Evolutionary conservation across 352 stramenopile species (phyloP).

Genomic region (Phytophthora litchii): DNA sequence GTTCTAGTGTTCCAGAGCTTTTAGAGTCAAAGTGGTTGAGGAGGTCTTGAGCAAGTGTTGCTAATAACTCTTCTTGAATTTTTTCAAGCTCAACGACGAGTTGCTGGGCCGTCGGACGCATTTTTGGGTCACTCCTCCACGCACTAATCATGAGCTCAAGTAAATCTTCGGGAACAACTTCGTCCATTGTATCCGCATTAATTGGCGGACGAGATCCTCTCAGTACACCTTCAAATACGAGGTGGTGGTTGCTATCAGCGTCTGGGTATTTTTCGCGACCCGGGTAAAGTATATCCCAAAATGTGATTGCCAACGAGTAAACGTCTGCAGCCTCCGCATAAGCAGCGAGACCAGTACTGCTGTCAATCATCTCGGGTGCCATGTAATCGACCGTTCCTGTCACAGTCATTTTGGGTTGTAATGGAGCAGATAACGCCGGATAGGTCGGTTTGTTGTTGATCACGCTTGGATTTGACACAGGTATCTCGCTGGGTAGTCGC

Average conservation of each 20-base stretch:
- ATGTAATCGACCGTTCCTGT: slow-evolving; percentile 75
- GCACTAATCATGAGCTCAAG: slow-evolving; percentile 53
- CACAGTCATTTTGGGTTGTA: slow-evolving; percentile 51
- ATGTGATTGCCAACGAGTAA: slow-evolving; percentile 69
- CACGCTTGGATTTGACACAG: neutral
- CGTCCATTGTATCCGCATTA: slow-evolving; percentile 5
- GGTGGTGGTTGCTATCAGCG: slow-evolving; percentile 43
- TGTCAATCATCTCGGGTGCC: slow-evolving; percentile 69
- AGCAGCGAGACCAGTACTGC: slow-evolving; percentile 39
- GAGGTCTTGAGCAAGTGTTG: slow-evolving; percentile 46
- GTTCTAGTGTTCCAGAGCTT: neutral
- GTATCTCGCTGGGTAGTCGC: slow-evolving; percentile 29
- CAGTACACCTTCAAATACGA: slow-evolving; percentile 53
- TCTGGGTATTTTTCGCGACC: slow-evolving; percentile 48
- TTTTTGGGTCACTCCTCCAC: slow-evolving; percentile 52
- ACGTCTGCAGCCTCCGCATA: slow-evolving; percentile 71
- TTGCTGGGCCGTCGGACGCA: slow-evolving; percentile 44
- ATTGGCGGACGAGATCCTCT: slow-evolving; percentile 45
- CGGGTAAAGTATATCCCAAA: slow-evolving; percentile 77
- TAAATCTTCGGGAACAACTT: slow-evolving; percentile 38
- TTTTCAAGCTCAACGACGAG: slow-evolving; percentile 50
- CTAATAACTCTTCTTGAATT: slow-evolving; percentile 60
- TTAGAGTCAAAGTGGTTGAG: slow-evolving; percentile 26
- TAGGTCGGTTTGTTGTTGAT: neutral
- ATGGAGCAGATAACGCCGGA: too few relatives aligned